Base-by-base conservation (phyloP, 768 basidiomycete species). In the Kondoa malvinella region DNA sequence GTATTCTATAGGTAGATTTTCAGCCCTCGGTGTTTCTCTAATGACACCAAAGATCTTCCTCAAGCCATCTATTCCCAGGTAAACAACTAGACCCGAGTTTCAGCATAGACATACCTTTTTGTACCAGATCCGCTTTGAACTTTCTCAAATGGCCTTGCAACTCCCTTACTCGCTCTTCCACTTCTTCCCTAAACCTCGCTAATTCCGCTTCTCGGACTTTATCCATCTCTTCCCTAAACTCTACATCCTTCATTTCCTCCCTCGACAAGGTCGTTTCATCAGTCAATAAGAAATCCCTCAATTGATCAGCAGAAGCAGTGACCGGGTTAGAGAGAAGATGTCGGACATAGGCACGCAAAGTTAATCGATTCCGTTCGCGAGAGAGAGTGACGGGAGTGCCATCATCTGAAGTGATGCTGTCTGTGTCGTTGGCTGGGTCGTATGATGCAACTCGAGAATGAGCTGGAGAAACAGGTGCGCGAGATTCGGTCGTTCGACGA, bases 361-460 rank as follows among this genome's bases (percentile, higher is more conserved):
- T 97, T 2, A 99, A 80, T 16, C 95, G 81, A 74, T 99, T 99
- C 82, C 92, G 94, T 77, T 99, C 95, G 29, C 95, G 81, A 1
- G 89, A 81, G 50, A 75, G 72, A 1, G 57, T 58, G 64, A 70
- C 4, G 12, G 66, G 34, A 3, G 68, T 59, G 21, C 40, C 34
- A 14, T 30, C 40, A 57, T 69, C 68, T 31, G 56, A 66, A n/a
- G 65, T 3, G 14, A 68, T 31, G 56, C 33, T 66, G 32, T 68
- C 68, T 40, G 68, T 68, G 56, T 17, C 56, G 14, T 63, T 67
- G 63, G 67, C 61, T 12, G 65, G 56, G 58, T 61, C 58, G 66
- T 59, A 33, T 8, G 40, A 8, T 50, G 40, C 8, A 30, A 56
- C 31, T 17, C 25, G 34, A 50, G 66, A 16, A 56, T 66, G 67